phyloP scores from a whole-genome alignment of 257 asterid species.

The Leonotis leonurus region DNA sequence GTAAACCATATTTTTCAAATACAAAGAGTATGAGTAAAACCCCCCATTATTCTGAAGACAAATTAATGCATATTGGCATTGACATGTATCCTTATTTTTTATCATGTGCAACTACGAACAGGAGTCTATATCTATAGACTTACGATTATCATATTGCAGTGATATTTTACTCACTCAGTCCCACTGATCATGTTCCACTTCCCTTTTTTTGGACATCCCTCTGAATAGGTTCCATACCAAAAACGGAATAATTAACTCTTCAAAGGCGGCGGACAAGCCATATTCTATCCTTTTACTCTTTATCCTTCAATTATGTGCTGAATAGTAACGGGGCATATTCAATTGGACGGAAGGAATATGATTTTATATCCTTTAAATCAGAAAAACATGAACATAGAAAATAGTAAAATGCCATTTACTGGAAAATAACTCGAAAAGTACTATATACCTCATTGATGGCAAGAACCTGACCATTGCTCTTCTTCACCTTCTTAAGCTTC shows the following conservation, averaged over 20 bases:
- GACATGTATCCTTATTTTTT: background rate
- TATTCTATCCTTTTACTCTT: no score
- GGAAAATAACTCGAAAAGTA: background rate
- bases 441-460: slow-evolving; percentile 21
- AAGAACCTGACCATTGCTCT: slow-evolving; percentile 21
- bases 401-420: background rate
- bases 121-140: no score
- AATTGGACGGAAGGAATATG: no score
- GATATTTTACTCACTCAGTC: no score
- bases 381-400: background rate
- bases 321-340: no score
- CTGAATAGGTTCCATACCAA: no score
- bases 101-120: background rate
- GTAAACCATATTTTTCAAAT: background rate
- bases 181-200: no score
- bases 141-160: no score
- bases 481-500: slow-evolving; percentile 26
- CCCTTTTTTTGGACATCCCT: no score
- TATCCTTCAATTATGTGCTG: no score
- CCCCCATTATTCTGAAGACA: background rate
- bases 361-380: background rate
- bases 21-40: background rate
- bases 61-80: background rate
- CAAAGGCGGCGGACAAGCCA: no score
- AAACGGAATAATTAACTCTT: no score